These are phyloP conservation scores for Astrephomene gubernaculifera DNA, from an alignment of 139 green algal species.

Conservation along the genomic window DNA sequence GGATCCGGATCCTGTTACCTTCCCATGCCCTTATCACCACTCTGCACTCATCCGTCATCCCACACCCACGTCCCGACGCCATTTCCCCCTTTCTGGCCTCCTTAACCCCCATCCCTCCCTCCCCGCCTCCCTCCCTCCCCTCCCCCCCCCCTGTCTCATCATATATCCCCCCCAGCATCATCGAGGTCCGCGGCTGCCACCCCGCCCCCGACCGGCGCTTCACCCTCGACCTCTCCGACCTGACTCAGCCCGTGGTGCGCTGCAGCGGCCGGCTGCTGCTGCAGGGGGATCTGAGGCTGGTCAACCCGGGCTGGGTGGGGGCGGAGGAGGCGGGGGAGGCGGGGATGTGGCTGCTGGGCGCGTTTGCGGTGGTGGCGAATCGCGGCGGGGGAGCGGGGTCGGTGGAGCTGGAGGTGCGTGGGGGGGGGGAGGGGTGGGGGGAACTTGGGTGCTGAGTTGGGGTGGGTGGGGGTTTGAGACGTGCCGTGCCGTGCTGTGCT, in stretches of 20 bases:
- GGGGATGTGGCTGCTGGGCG: constrained; percentile 8
- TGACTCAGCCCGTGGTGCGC: constrained; percentile 5
- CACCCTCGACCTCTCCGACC: constrained; percentile 5
- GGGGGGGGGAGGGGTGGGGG: neutral
- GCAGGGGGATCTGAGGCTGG: constrained; percentile 23
- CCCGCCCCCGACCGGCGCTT: neutral
- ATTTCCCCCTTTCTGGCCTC: neutral
- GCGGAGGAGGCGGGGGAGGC: neutral
- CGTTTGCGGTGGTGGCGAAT: neutral
- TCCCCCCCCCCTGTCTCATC: neutral
- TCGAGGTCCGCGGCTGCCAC: constrained; percentile 39
- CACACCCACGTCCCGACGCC: neutral
- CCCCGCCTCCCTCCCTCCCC: neutral
- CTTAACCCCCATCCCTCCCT: neutral
- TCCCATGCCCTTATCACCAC: too few relatives aligned
- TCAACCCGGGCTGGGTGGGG: neutral
- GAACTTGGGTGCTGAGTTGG: neutral
- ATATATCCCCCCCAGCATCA: neutral
- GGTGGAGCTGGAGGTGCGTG: neutral
- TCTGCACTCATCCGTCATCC: neutral
- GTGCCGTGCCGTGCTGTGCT: too few relatives aligned
- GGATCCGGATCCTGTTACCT: too few relatives aligned
- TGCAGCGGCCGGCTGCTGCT: neutral
- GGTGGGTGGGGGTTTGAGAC: too few relatives aligned
- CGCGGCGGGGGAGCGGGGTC: neutral